Conservation (phyloP, 495 filamentous ascomycete species). For the Delitschia confertaspora region DNA sequence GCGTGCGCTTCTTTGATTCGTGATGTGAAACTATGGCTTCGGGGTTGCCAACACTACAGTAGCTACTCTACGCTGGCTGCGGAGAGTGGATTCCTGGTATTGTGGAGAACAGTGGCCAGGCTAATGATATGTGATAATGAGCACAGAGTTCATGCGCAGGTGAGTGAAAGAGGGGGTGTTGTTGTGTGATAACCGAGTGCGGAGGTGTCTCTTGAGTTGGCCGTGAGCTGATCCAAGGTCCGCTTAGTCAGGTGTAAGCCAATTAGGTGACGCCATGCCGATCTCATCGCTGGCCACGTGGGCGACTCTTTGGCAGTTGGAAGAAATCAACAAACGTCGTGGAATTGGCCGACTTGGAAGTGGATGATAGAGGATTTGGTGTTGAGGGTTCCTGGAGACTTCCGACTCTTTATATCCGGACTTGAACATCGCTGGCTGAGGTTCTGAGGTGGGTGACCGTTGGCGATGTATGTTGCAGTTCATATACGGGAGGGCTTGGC, state of each 20-base stretch:
- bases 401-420: no score
- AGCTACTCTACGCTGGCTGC: conserved; percentile 36
- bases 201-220: conserved; percentile 9
- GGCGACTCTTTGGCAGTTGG: background rate
- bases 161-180: conserved; percentile 12
- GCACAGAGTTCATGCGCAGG: conserved; percentile 17
- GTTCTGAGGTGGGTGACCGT: no score
- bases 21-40: no score
- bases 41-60: no score
- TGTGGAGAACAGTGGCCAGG: conserved; percentile 40
- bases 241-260: conserved; percentile 11
- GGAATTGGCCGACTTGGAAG: conserved; percentile 1
- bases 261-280: background rate
- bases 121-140: conserved; percentile 16
- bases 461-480: no score
- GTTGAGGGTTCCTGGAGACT: no score
- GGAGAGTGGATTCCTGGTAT: conserved; percentile 27
- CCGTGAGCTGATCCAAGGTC: conserved; percentile 3
- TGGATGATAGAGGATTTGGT: conserved; percentile 14
- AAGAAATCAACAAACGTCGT: no score
- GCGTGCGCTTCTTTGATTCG: conserved; percentile 13
- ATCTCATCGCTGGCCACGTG: background rate
- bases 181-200: conserved; percentile 3
- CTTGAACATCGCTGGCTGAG: no score
- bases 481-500: no score